Base-by-base conservation (phyloP, 192 early-diverging fungal species). In the Borealophlyctis nickersoniae region DNA sequence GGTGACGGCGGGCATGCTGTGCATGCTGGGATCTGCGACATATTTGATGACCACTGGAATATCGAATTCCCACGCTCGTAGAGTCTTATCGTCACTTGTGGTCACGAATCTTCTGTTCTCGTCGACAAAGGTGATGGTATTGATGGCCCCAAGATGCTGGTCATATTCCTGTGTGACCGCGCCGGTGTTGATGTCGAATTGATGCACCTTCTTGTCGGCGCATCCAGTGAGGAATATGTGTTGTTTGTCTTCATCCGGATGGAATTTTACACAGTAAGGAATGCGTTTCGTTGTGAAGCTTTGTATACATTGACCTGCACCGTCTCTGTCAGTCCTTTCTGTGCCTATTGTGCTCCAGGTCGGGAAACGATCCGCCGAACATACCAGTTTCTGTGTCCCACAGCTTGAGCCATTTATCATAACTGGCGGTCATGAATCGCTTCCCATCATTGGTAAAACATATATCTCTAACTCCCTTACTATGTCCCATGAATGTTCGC, bases 351-450 rank as follows among this genome's bases (percentile, higher is more conserved):
- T 48, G n/a, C n/a, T n/a, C 45, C 45, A 48, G n/a, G 45, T n/a
- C 9, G n/a, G 11, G n/a, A n/a, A 13, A n/a, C 45, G 11, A n/a
- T 11, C 45, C 45, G 45, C 45, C 45, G 45, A 13, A 48, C n/a
- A n/a, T n/a, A n/a, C n/a, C 94, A 3, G 97, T 99, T 64, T 99
- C 97, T 0, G 95, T 97, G 66, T 99, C 97, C 97, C 97, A 99
- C 29, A 95, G 73, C 71, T 99, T 99, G 26, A 96, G 87, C 61
- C 82, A 88, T 62, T 87, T 87, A 72, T 99, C 97, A 63, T 93
- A 97, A 36, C 89, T 88, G 22, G 90, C 88, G 66, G 87, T 91
- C 49, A 99, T 70, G 62, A 99, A 99, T 45, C 77, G 62, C 1
- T 68, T 71, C 22, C 97, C 97, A 63, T 91, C 88, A 63, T 91